phyloP scores from a whole-genome alignment of 352 stramenopile species.

The Phytophthora pistaciae region DNA sequence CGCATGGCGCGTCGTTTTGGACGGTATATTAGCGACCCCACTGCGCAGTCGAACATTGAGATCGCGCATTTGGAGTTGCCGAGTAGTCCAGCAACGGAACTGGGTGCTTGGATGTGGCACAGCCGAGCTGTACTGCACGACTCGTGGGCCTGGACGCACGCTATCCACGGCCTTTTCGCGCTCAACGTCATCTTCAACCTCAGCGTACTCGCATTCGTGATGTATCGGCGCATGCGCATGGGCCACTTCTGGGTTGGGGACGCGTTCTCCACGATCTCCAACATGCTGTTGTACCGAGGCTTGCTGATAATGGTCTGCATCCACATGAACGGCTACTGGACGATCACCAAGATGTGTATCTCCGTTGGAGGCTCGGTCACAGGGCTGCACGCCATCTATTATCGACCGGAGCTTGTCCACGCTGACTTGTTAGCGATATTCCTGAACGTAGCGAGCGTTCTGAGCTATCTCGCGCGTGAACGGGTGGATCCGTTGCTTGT shows the following conservation, averaged over 20 bases:
- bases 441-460: constrained; percentile 17
- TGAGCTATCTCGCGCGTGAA: constrained; percentile 25
- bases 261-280: constrained; percentile 42
- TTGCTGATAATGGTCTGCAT: constrained; percentile 32
- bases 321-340: constrained; percentile 41
- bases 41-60: constrained; percentile 46
- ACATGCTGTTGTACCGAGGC: constrained; percentile 33
- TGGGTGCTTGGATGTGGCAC: constrained; percentile 33
- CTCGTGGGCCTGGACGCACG: constrained; percentile 49
- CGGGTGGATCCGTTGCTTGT: constrained; percentile 34
- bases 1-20: constrained; percentile 31
- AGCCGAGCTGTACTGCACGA: constrained; percentile 36
- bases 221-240: constrained; percentile 31
- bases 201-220: constrained; percentile 28
- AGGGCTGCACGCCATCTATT: constrained; percentile 19
- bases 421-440: constrained; percentile 46
- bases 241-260: constrained; percentile 46
- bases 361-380: constrained; percentile 14
- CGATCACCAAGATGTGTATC: constrained; percentile 32
- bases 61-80: constrained; percentile 27
- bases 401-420: constrained; percentile 30
- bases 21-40: constrained; percentile 32
- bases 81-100: constrained; percentile 10
- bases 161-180: constrained; percentile 36
- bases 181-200: constrained; percentile 28